Evolutionary conservation across 768 basidiomycete species (phyloP), one percentile per base, ranked within the genome.

Genomic region (Leccinum longicurvipes): DNA sequence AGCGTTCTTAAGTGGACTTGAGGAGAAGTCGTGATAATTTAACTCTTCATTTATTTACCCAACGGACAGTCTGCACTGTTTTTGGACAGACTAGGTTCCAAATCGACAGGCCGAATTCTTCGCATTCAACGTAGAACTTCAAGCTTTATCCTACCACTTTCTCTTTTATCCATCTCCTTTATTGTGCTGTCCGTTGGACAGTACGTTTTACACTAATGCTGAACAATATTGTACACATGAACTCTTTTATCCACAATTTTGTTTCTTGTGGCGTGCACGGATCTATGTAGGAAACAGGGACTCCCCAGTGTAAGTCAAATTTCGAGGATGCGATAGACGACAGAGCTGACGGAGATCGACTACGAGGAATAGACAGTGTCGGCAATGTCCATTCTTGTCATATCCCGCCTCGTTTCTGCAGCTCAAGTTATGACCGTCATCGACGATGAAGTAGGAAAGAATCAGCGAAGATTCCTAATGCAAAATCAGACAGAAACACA

Each of bases 1-100:
- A 25, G 87, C 82, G 7, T 96, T 96, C 73, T 74, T 98, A 34
- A 83, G 78, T 50, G 83, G 87, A 63, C 73, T 95, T 55, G 87
- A 90, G 58, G 84, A 82, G 66, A 84, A 80, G 45, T 74, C 51
- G 27, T 63, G 19, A 64, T 10, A n/a, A 32, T 47, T 23, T 39
- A 6, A 4, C 11, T 23, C 10, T 28, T 29, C 14, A 19, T 47
- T 15, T 6, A 47, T 47, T 10, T 28, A 15, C 55, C n/a, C 29
- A 27, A 15, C 21, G 34, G 44, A 51, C n/a, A n/a, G n/a, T n/a
- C 6, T 57, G 24, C 19, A 50, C 50, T 23, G 4, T 19, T 31
- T 21, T 10, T 24, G 29, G 55, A 41, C 14, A n/a, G 23, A 21
- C 3, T 29, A 12, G 4, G 15, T 34, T 54, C 15, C 17, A 21